Conservation (phyloP, 106 monocot species). For the Allium cepa region DNA sequence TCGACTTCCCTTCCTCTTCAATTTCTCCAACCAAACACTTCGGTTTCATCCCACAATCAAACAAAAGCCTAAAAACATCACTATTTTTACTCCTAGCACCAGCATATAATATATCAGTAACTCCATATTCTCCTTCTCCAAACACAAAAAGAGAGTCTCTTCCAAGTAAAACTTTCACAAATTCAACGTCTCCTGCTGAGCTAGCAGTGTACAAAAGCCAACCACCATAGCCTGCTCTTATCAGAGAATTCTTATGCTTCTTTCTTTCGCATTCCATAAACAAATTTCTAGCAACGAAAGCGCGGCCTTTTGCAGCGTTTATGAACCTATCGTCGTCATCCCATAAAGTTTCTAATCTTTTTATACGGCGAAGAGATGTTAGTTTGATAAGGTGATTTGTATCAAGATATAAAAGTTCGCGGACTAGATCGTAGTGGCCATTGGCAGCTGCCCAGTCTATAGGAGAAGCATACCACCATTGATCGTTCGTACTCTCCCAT, state of each 20-base stretch:
- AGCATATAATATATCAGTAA: constrained; percentile 85
- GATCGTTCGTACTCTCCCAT: constrained; percentile 94
- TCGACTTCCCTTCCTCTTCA: neutral
- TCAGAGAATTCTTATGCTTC: constrained; percentile 28
- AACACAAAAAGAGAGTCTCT: constrained; percentile 66
- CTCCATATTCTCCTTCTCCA: constrained; percentile 93
- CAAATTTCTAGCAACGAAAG: constrained; percentile 50
- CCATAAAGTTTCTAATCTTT: constrained; percentile 78
- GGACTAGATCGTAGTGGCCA: constrained; percentile 86
- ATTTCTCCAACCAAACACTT: constrained; percentile 6
- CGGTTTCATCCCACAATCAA: constrained; percentile 31
- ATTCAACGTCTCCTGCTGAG: constrained; percentile 61
- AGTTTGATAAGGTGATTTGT: constrained; percentile 89
- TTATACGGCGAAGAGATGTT: constrained; percentile 89
- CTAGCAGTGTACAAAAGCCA: constrained; percentile 89
- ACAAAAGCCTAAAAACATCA: constrained; percentile 50
- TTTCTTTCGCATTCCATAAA: constrained; percentile 57
- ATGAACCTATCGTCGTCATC: constrained; percentile 49
- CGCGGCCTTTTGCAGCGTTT: constrained; percentile 45
- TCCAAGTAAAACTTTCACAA: constrained; percentile 45
- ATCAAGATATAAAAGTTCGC: constrained; percentile 81
- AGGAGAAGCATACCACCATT: constrained; percentile 96
- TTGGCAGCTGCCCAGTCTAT: constrained; percentile 90
- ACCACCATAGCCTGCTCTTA: constrained; percentile 76
- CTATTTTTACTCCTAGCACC: constrained; percentile 67